A percentile compares a stretch with the other conserved stretches of the same genome.
These are phyloP conservation scores for Samsoniella hepiali DNA, from an alignment of 2,329 filamentous ascomycete species.

Conservation along the genomic window DNA sequence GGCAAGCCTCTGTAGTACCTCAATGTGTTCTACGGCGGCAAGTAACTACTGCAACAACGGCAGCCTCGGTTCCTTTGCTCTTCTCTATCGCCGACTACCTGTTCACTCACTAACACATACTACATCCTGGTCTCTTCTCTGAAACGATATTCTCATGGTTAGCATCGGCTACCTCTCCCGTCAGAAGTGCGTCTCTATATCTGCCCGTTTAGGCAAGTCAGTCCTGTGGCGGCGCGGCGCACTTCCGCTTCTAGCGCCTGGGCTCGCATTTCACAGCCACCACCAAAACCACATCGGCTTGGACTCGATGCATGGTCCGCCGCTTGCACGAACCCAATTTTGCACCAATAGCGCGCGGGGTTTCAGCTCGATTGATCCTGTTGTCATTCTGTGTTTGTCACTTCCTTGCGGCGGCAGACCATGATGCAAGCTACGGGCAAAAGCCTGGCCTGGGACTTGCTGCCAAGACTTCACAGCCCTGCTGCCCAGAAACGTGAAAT, in stretches of 20 bases:
- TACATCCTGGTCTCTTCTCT: neutral
- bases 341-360: neutral
- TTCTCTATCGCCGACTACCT: too few species aligned
- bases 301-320: neutral
- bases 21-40: too few species aligned
- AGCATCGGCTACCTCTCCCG: neutral
- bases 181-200: neutral
- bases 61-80: too few species aligned
- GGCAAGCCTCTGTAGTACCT: too few species aligned
- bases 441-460: neutral
- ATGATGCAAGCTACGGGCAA: neutral
- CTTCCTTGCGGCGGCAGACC: neutral
- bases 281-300: neutral
- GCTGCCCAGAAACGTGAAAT: neutral
- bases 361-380: neutral
- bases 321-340: neutral
- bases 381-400: neutral
- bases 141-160: neutral
- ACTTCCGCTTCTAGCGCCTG: neutral
- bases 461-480: too few species aligned
- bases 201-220: constrained; percentile 5
- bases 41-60: too few species aligned
- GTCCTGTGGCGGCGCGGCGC: neutral
- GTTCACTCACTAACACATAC: too few species aligned
- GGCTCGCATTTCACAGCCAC: constrained; percentile 7